These are phyloP conservation scores for Coelastrella sp. DNA, from an alignment of 139 green algal species.

Conservation along the genomic window DNA sequence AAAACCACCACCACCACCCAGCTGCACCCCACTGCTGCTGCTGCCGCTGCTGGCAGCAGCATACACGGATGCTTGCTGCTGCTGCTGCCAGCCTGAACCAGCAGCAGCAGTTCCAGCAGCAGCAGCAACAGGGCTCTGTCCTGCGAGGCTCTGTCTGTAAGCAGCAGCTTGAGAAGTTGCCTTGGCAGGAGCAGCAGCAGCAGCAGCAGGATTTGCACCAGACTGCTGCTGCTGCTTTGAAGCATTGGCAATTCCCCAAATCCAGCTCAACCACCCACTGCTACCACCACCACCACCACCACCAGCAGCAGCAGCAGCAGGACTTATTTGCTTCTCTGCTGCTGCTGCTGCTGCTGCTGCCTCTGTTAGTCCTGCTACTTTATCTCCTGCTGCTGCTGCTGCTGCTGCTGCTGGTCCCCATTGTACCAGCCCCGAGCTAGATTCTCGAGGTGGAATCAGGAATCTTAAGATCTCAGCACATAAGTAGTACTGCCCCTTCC, in stretches of 20 bases:
- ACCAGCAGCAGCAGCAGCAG: no score
- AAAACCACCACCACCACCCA: not conserved
- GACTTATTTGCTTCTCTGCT: no score
- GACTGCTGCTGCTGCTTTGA: slow-evolving; percentile 24
- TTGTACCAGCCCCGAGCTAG: not conserved
- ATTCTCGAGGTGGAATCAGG: slow-evolving; percentile 70
- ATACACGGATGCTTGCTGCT: not conserved
- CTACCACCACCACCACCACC: slow-evolving; percentile 28
- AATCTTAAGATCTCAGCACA: slow-evolving; percentile 86
- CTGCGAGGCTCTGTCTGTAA: slow-evolving; percentile 11
- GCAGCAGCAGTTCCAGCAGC: not conserved
- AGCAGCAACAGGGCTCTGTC: not conserved
- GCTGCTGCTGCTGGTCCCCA: slow-evolving; percentile 8
- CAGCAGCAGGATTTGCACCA: not conserved
- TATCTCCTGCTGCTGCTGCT: not conserved
- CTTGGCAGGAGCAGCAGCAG: not conserved
- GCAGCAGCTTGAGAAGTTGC: not conserved
- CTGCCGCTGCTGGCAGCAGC: not conserved
- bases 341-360: slow-evolving; percentile 19
- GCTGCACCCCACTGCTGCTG: not conserved
- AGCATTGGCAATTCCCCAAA: slow-evolving; percentile 35
- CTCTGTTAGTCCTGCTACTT: not conserved
- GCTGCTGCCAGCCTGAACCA: not conserved
- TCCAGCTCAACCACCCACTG: slow-evolving; percentile 56
- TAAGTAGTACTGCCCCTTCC: slow-evolving; percentile 73